phyloP scores from a whole-genome alignment of 2,329 filamentous ascomycete genomes.

The Alternaria tenuissima region DNA sequence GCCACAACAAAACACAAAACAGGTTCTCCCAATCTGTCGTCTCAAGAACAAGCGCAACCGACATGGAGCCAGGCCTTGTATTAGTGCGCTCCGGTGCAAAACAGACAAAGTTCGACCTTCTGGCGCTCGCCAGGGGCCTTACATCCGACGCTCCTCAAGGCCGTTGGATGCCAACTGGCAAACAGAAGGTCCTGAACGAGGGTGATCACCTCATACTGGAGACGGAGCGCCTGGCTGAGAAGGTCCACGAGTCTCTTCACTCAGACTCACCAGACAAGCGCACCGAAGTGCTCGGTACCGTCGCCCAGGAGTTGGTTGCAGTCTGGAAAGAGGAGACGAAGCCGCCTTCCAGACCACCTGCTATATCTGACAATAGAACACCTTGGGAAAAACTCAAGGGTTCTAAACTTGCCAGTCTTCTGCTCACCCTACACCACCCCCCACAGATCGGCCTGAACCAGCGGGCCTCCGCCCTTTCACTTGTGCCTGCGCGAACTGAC shows the following conservation, averaged over 20 bases:
- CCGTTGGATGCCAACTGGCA: neutral
- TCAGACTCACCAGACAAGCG: constrained; percentile 44
- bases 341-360: constrained; percentile 14
- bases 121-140: constrained; percentile 75
- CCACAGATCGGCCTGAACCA: constrained; percentile 38
- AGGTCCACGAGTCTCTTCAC: constrained; percentile 45
- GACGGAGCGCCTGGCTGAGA: constrained; percentile 73
- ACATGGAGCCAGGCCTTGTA: constrained; percentile 29
- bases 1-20: constrained; percentile 30
- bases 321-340: constrained; percentile 63
- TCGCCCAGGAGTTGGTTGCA: constrained; percentile 39
- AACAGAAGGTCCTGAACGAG: constrained; percentile 68
- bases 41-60: constrained; percentile 50
- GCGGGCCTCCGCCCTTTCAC: constrained; percentile 35
- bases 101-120: constrained; percentile 69
- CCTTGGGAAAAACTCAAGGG: constrained; percentile 60
- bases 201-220: constrained; percentile 74
- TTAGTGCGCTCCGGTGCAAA: constrained; percentile 42
- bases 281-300: constrained; percentile 35
- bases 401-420: constrained; percentile 76
- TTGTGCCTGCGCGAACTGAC: constrained; percentile 34
- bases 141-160: constrained; percentile 54
- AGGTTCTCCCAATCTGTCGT: constrained; percentile 41
- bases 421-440: constrained; percentile 78
- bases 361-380: constrained; percentile 57